Base-by-base conservation (phyloP, 768 basidiomycete genomes). In the Hypholoma sublateritium region DNA sequence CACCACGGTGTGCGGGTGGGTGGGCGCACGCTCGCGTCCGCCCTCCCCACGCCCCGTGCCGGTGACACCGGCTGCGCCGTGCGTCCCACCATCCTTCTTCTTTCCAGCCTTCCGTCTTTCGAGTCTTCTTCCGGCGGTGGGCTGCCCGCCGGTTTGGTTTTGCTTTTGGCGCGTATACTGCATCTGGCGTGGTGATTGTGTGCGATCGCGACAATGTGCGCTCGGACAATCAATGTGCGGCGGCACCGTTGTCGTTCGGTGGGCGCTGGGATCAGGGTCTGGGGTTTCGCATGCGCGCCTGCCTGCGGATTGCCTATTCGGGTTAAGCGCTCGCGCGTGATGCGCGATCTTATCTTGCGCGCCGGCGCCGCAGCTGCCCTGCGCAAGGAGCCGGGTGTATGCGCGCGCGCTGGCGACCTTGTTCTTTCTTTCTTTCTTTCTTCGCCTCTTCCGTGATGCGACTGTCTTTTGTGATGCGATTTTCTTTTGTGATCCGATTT, bases 271-370 rank as follows among this genome's bases (percentile, higher is more conserved):
- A 32, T 32, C 28, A 32, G 28, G 28, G 28, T 9, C 9, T 32
- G 28, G 28, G 28, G 28, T 32, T 32, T 32, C 28, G 28, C 28
- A 32, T 32, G 28, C 28, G 28, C 28, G 28, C 28, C 28, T 32
- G 46, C 25, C 13, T 24, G 25, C 46, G 1, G 11, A 24, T 36
- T 53, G 1, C 52, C 43, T 41, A 19, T 32, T 53, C 44, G 42
- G 52, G 55, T 39, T 55, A 48, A 36, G 55, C 55, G 55, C 55
- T 35, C 52, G 32, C 24, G 19, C 1, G 24, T 48, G 50, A 35
- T 48, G 7, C 17, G 36, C 6, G 5, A 32, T 24, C 42, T 43
- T 32, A 39, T 24, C 11, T 11, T 28, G 1, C 16, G 34, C 19
- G 13, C 7, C 19, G 34, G 48, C 7, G 28, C 6, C 28, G 25